Percentiles rank a stretch among this genome's conserved stretches.
Conservation (phyloP, 441 rosid genomes). For the Pelargonium citronellum region DNA sequence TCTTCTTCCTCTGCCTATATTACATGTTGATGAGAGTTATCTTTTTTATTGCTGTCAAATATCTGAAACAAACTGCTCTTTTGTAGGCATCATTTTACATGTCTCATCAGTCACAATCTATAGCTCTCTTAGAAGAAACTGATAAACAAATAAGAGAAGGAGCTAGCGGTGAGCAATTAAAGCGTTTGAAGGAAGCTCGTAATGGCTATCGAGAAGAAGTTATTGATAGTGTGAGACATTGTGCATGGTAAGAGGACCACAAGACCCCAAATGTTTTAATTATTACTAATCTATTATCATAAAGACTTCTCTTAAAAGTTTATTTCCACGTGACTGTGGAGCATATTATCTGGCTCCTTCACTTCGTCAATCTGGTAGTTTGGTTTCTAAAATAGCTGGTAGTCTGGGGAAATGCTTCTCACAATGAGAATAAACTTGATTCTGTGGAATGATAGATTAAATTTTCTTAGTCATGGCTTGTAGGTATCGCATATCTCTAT, state of each 20-base stretch:
- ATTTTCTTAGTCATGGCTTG: constrained; percentile 19
- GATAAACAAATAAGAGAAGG: constrained; percentile 87
- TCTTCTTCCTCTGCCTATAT: background rate
- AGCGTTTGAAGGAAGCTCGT: constrained; percentile 88
- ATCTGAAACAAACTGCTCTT: constrained; percentile 21
- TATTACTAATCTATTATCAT: background rate
- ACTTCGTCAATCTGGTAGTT: background rate
- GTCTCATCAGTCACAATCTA: constrained; percentile 79
- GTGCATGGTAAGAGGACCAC: constrained; percentile 61
- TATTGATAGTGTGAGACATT: constrained; percentile 79
- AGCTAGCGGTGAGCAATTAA: constrained; percentile 59
- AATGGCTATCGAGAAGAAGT: constrained; percentile 77
- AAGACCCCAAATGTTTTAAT: background rate
- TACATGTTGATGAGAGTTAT: background rate
- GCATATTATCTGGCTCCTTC: background rate
- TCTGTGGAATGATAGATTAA: constrained; percentile 16
- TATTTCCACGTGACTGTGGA: background rate
- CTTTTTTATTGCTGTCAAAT: constrained; percentile 9
- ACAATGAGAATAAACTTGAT: too few species aligned
- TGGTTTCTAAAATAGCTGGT: background rate
- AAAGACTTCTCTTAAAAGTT: background rate
- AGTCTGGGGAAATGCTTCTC: background rate
- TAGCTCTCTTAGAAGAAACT: constrained; percentile 82
- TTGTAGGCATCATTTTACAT: constrained; percentile 81
- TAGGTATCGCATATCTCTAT: constrained; percentile 84